Conservation (phyloP, 768 basidiomycete genomes). For the Clavaria fumosa region DNA sequence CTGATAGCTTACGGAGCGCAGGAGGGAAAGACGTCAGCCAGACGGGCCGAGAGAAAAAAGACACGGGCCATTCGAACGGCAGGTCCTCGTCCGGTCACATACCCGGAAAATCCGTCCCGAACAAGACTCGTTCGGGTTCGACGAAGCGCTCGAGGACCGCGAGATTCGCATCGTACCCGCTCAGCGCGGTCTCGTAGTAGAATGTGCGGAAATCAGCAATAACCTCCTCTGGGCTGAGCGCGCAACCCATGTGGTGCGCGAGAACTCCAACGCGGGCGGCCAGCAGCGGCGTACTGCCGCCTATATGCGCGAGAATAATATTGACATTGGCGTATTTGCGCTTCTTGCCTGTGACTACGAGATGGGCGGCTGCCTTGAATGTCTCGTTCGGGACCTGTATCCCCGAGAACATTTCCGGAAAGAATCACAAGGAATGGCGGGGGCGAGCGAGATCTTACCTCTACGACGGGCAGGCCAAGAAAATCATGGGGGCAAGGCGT, state of each 20-base stretch:
- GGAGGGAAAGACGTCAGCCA: too few relatives aligned
- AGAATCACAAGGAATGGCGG: too few relatives aligned
- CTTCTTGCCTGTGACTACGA: constrained; percentile 57
- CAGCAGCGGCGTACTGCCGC: constrained; percentile 51
- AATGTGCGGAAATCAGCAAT: constrained; percentile 53
- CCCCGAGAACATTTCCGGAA: not conserved
- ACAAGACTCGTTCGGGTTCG: constrained; percentile 36
- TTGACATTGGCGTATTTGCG: constrained; percentile 42
- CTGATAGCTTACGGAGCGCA: too few relatives aligned
- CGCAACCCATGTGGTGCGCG: constrained; percentile 54
- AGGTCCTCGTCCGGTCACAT: constrained; percentile 6
- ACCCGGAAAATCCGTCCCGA: constrained; percentile 73
- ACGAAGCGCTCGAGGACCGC: constrained; percentile 36
- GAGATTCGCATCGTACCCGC: constrained; percentile 37
- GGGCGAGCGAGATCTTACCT: constrained; percentile 29
- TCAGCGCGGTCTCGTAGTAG: constrained; percentile 62
- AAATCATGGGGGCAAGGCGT: constrained; percentile 46
- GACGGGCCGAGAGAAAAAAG: too few relatives aligned
- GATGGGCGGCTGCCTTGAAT: constrained; percentile 65
- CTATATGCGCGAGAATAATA: constrained; percentile 59
- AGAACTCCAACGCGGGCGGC: constrained; percentile 56
- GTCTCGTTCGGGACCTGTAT: constrained; percentile 66
- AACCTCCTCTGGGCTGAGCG: constrained; percentile 47
- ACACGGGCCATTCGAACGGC: not conserved
- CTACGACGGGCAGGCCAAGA: constrained; percentile 53